phyloP scores from a whole-genome alignment of 2,329 filamentous ascomycete genomes.

The Drechslera avenae region DNA sequence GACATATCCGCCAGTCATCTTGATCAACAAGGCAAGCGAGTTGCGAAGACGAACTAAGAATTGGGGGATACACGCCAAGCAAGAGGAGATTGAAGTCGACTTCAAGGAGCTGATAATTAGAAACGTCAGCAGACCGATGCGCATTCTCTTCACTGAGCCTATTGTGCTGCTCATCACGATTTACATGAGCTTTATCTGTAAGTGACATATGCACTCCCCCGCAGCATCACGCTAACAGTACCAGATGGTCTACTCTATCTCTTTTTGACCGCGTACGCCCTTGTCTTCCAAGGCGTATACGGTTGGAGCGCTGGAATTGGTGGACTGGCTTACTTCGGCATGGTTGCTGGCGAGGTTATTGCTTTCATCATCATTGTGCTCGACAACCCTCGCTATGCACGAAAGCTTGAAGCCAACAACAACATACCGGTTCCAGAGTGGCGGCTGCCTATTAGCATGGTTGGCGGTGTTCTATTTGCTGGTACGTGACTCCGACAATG shows the following conservation, averaged over 20 bases:
- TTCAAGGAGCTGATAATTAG: constrained; percentile 56
- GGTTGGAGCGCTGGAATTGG: constrained; percentile 70
- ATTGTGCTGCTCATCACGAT: constrained; percentile 56
- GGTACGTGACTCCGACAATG: background rate
- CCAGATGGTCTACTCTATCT: constrained; percentile 80
- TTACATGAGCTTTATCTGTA: constrained; percentile 53
- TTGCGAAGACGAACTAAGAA: constrained; percentile 61
- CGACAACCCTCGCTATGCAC: constrained; percentile 68
- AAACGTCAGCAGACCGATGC: constrained; percentile 58
- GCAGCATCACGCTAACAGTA: constrained; percentile 1
- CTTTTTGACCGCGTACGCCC: constrained; percentile 79
- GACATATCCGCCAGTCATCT: constrained; percentile 63
- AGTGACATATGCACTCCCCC: background rate
- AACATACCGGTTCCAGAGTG: constrained; percentile 62
- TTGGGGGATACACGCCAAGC: constrained; percentile 66
- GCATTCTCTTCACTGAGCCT: constrained; percentile 57
- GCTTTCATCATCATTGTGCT: constrained; percentile 68
- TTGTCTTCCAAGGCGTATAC: constrained; percentile 77
- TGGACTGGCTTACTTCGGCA: constrained; percentile 83
- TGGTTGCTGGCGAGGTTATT: constrained; percentile 74
- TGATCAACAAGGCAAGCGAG: constrained; percentile 62
- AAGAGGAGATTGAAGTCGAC: constrained; percentile 60
- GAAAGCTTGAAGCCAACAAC: constrained; percentile 51
- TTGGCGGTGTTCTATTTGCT: constrained; percentile 56
- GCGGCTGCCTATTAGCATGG: constrained; percentile 60